Percentiles rank a stretch among this genome's conserved stretches.
Evolutionary conservation across 2,329 filamentous ascomycete genomes (phyloP).

Genomic region (Paecilomyces niveus): DNA sequence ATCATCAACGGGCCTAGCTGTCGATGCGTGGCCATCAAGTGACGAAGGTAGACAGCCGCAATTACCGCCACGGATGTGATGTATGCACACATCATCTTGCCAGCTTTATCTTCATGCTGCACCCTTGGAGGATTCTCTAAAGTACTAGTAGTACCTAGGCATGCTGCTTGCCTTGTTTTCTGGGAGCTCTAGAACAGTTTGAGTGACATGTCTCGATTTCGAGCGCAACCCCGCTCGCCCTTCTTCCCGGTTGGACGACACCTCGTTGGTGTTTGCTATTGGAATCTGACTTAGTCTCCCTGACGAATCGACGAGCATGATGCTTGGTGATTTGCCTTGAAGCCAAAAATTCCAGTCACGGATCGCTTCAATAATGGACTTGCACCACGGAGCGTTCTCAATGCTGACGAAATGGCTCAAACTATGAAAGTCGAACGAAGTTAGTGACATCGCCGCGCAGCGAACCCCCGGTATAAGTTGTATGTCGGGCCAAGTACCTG

Average conservation of each 20-base stretch:
- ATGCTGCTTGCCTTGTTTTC: not conserved
- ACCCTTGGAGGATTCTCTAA: not conserved
- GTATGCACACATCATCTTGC: not conserved
- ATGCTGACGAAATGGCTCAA: not conserved
- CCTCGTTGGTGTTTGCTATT: not conserved
- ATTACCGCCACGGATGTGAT: not conserved
- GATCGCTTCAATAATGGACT: not conserved
- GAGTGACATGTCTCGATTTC: not conserved
- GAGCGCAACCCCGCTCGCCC: not conserved
- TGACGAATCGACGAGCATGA: not conserved
- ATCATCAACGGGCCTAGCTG: not conserved
- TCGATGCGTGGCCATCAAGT: not conserved
- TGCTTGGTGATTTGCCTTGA: not conserved
- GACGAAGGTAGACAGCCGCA: not conserved
- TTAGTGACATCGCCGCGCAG: not conserved
- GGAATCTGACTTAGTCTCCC: not conserved
- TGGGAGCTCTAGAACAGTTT: not conserved
- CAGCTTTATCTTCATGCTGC: not conserved
- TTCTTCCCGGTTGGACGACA: not conserved
- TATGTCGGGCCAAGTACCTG: not conserved
- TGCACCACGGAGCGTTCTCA: not conserved
- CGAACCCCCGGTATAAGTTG: not conserved
- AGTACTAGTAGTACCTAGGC: not conserved
- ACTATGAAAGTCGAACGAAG: not conserved
- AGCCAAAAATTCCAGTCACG: not conserved